These are phyloP conservation scores for Pichia sp. DNA, from an alignment of 1,139 yeast species.

Conservation along the genomic window DNA sequence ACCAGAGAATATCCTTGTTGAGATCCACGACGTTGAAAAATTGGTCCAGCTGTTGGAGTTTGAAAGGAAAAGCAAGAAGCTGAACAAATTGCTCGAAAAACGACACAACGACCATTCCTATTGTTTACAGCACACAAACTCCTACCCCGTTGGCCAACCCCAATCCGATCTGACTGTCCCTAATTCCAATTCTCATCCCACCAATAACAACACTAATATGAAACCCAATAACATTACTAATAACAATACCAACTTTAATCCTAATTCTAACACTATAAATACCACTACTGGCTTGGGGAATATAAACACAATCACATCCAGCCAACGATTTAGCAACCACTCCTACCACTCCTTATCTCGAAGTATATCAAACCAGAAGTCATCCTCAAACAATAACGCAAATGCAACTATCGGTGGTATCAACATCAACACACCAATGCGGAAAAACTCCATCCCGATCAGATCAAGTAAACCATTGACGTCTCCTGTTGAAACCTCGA, in stretches of 20 bases:
- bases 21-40: slow-evolving; percentile 67
- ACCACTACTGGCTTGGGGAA: background rate
- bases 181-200: background rate
- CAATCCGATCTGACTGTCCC: background rate
- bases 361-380: slow-evolving; percentile 9
- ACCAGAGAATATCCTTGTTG: slow-evolving; percentile 73
- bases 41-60: slow-evolving; percentile 54
- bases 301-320: background rate
- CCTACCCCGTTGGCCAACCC: slow-evolving; percentile 4
- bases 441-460: slow-evolving; percentile 27
- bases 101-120: slow-evolving; percentile 30
- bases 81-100: slow-evolving; percentile 26
- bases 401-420: background rate
- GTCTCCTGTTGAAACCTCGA: slow-evolving; percentile 32
- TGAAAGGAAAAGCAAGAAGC: slow-evolving; percentile 36
- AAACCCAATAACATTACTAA: background rate
- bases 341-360: slow-evolving; percentile 5
- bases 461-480: slow-evolving; percentile 34
- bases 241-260: background rate
- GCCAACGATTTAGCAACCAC: slow-evolving; percentile 5
- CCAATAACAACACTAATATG: background rate
- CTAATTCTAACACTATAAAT: background rate
- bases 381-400: background rate
- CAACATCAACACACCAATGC: slow-evolving; percentile 1
- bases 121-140: slow-evolving; percentile 6